phyloP scores from a whole-genome alignment of 2,329 filamentous ascomycete genomes.

The Arthrobotrys pseudoclavata region DNA sequence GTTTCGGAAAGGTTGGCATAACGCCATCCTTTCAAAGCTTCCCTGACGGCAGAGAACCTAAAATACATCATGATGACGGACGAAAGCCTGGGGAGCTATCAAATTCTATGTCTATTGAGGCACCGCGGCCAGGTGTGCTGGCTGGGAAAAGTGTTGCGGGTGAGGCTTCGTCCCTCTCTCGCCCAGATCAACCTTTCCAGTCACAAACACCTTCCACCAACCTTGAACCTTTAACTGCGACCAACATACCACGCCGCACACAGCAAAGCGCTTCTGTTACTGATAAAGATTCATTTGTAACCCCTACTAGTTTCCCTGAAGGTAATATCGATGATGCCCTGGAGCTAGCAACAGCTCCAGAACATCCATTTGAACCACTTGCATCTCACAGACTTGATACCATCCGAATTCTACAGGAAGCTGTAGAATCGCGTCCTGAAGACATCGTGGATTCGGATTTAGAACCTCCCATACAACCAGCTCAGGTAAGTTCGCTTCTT shows the following conservation, averaged over 20 bases:
- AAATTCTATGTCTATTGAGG: background rate
- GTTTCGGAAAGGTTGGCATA: constrained; percentile 50
- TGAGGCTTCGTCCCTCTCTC: constrained; percentile 31
- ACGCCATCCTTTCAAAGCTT: constrained; percentile 47
- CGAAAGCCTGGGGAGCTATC: background rate
- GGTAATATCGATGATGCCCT: constrained; percentile 6
- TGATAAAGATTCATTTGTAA: constrained; percentile 31
- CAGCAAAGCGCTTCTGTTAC: constrained; percentile 40
- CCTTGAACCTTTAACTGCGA: constrained; percentile 19
- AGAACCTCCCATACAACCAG: constrained; percentile 26
- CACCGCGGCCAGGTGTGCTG: background rate
- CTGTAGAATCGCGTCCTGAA: constrained; percentile 56
- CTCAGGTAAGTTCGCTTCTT: constrained; percentile 41
- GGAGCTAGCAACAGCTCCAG: constrained; percentile 12
- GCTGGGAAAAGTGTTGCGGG: constrained; percentile 52
- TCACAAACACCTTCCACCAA: constrained; percentile 49
- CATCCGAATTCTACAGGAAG: constrained; percentile 58
- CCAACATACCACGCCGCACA: constrained; percentile 31
- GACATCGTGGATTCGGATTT: constrained; percentile 46
- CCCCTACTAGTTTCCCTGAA: constrained; percentile 36
- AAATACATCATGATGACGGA: background rate
- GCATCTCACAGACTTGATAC: constrained; percentile 32
- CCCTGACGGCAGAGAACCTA: background rate
- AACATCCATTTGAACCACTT: constrained; percentile 23
- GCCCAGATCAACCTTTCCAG: constrained; percentile 35